phyloP scores from a whole-genome alignment of 179 eudicot species.

The Carnegiea gigantea region DNA sequence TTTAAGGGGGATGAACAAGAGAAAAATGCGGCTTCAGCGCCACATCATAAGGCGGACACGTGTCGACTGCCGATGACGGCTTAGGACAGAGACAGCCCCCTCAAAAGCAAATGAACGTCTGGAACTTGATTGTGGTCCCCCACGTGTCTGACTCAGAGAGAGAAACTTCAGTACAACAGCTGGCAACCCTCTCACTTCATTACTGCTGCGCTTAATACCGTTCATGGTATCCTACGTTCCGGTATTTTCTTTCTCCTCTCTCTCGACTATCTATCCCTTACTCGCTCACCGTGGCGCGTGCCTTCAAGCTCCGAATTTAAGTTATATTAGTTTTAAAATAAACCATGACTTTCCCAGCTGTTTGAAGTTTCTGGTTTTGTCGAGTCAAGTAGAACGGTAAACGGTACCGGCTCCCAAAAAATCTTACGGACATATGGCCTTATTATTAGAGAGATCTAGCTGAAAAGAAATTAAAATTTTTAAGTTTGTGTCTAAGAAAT shows the following conservation, averaged over 20 bases:
- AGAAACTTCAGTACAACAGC: not conserved
- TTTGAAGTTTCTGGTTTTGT: too few species aligned
- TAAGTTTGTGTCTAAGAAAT: not conserved
- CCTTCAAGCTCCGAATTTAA: not conserved
- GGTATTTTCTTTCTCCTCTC: not conserved
- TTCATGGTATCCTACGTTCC: not conserved
- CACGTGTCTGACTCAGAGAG: not conserved
- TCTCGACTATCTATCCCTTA: not conserved
- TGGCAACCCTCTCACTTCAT: not conserved
- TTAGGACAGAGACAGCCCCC: not conserved
- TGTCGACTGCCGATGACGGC: not conserved
- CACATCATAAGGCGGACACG: not conserved
- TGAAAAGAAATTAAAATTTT: not conserved
- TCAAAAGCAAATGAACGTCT: not conserved
- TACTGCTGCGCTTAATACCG: slow-evolving; percentile 9
- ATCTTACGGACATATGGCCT: not conserved
- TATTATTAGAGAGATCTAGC: not conserved
- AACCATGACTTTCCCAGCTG: too few species aligned
- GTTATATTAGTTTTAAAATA: too few species aligned
- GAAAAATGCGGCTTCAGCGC: not conserved
- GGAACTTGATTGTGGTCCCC: not conserved
- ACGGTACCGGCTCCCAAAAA: not conserved
- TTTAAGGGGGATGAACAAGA: not conserved
- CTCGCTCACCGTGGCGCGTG: not conserved
- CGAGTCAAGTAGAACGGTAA: not conserved